Evolutionary conservation across 148 eudicot species (phyloP).

Genomic region (Spergularia bocconei): DNA sequence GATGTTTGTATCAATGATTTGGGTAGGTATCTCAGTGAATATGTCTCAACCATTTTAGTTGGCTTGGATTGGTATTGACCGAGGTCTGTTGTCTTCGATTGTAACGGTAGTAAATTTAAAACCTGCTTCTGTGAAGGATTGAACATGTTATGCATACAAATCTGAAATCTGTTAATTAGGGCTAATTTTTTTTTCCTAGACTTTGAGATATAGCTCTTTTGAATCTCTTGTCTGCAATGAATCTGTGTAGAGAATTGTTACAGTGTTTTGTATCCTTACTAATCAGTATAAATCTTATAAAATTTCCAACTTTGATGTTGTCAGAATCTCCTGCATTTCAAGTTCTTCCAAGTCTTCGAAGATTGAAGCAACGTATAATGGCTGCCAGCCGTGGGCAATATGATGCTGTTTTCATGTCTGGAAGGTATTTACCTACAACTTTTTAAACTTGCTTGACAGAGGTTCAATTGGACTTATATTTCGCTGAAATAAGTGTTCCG

Average conservation of each 20-base stretch:
- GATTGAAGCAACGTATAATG: constrained; percentile 70
- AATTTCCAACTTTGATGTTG: constrained; percentile 7
- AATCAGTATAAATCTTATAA: constrained; percentile 7
- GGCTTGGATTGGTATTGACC: neutral
- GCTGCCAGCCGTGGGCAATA: constrained; percentile 94
- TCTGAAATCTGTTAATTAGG: neutral
- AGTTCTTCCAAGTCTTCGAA: constrained; percentile 85
- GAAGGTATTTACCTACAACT: constrained; percentile 48
- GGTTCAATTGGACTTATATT: neutral
- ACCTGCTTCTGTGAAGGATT: neutral
- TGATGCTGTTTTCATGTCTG: constrained; percentile 98
- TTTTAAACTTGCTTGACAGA: neutral
- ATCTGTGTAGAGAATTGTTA: neutral
- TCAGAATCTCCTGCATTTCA: constrained; percentile 95
- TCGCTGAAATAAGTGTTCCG: neutral
- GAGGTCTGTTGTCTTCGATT: neutral
- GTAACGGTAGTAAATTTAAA: neutral
- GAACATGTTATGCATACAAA: neutral
- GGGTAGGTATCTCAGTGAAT: constrained; percentile 40
- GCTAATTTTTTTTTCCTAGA: neutral
- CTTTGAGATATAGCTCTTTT: neutral
- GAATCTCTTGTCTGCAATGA: neutral
- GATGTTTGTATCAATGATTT: constrained; percentile 95
- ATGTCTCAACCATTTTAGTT: no score
- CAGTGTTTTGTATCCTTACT: neutral